Conservation (phyloP, 352 stramenopile species). For the Globisporangium irregulare region DNA sequence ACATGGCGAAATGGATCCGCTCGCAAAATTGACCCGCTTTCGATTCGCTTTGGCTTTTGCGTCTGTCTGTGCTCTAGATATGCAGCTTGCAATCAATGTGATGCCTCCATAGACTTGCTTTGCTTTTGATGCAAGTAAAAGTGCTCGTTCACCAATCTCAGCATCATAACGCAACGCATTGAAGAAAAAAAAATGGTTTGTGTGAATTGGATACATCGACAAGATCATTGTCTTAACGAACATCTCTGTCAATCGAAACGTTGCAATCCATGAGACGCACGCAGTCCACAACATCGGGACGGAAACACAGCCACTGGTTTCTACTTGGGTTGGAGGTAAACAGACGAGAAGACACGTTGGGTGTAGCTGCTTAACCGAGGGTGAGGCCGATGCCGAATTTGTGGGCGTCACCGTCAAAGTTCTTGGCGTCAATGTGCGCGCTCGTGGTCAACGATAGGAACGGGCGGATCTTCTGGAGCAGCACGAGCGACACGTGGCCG, state of each 20-base stretch:
- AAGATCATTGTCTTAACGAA: neutral
- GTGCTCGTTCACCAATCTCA: neutral
- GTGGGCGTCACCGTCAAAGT: constrained; percentile 89
- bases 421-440: constrained; percentile 88
- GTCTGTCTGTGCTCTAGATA: neutral
- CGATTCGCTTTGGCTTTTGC: neutral
- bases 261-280: neutral
- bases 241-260: neutral
- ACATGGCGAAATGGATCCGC: neutral
- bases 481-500: constrained; percentile 80
- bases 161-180: neutral
- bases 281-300: neutral
- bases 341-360: neutral
- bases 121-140: neutral
- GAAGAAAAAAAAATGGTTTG: constrained; percentile 3
- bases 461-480: constrained; percentile 84
- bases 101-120: neutral
- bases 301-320: constrained; percentile 7
- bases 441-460: constrained; percentile 83
- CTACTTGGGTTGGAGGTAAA: constrained; percentile 2
- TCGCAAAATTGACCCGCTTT: neutral
- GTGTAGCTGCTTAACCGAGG: constrained; percentile 58
- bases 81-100: neutral
- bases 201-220: constrained; percentile 7
- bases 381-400: constrained; percentile 90